A percentile compares a stretch with the other conserved stretches of the same genome.
These are phyloP conservation scores for Pseudozyma pruni DNA, from an alignment of 1,284 basidiomycete species.

Conservation along the genomic window DNA sequence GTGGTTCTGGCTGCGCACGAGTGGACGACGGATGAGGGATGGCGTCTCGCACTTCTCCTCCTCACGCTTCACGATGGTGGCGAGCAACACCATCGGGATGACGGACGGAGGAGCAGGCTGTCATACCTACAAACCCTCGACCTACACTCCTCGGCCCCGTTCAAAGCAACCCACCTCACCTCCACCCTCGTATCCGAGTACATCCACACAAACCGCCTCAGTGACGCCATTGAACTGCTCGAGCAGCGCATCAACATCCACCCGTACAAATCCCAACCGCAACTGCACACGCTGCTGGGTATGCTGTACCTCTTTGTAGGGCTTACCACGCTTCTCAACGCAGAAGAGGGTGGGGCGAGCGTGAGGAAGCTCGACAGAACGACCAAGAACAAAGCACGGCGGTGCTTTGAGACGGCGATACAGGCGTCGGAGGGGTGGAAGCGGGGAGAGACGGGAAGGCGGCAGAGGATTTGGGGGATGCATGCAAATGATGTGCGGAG, in stretches of 20 bases:
- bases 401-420: slow-evolving; percentile 28
- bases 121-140: slow-evolving; percentile 19
- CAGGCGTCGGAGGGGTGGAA: slow-evolving; percentile 4
- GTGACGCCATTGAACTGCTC: slow-evolving; percentile 30
- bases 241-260: slow-evolving; percentile 27
- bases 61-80: neutral
- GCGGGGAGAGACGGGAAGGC: slow-evolving; percentile 4
- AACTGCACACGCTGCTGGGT: slow-evolving; percentile 25
- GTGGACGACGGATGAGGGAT: slow-evolving; percentile 19
- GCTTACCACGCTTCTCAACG: slow-evolving; percentile 5
- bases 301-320: slow-evolving; percentile 38
- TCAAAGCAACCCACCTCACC: slow-evolving; percentile 19
- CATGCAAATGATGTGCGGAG: neutral
- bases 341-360: neutral
- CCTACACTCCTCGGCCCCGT: slow-evolving; percentile 4
- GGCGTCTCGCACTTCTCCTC: slow-evolving; percentile 5
- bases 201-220: slow-evolving; percentile 10
- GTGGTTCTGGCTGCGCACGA: slow-evolving; percentile 33
- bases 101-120: slow-evolving; percentile 1
- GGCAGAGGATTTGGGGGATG: slow-evolving; percentile 32
- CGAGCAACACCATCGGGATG: neutral
- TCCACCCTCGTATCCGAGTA: slow-evolving; percentile 17
- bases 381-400: slow-evolving; percentile 12
- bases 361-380: slow-evolving; percentile 20
- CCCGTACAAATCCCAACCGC: slow-evolving; percentile 25